Conservation (phyloP, 176 grass and related monocot genomes). For the Triticum aestivum region IWGSC_CS_RefSeq_v2.1 NC_057802.1:495998666-495999165, state of each 20-base stretch:
- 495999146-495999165: not conserved
- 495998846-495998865: not conserved
- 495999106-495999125: not conserved
- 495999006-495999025: fast-evolving
- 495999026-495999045: not conserved
- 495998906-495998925: not conserved
- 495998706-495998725: not conserved
- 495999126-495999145: not conserved
- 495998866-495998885: not conserved
- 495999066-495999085: not conserved
- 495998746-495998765: not conserved
- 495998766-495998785: not conserved
- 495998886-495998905: not conserved
- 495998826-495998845: not conserved
- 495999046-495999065: not conserved
- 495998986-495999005: not conserved
- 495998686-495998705: not conserved
- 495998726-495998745: not conserved
- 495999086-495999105: not conserved
- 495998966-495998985: not conserved
- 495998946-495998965: not conserved
- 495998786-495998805: not conserved
- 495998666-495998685: not conserved
- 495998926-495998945: not conserved
- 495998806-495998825: not conserved